Conservation (phyloP, 2,329 filamentous ascomycete species). For the Ascocoryne sarcoides region DNA sequence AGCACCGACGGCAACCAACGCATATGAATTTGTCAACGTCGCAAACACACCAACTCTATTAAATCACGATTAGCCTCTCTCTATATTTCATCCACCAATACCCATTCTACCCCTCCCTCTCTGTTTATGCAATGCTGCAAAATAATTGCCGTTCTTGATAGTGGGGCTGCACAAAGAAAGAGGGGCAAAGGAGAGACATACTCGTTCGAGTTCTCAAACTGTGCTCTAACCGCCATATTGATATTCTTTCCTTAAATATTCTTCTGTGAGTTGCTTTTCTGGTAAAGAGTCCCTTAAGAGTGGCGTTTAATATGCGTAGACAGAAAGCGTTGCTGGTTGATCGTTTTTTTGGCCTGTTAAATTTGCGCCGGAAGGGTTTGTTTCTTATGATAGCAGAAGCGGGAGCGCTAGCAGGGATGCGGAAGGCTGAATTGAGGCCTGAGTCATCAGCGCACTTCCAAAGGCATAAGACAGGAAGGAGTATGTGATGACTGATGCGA, state of each 20-base stretch:
- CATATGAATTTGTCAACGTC: slow-evolving; percentile 95
- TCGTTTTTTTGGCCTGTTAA: too few species aligned
- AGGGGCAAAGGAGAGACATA: slow-evolving; percentile 36
- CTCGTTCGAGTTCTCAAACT: slow-evolving; percentile 91
- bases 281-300: too few species aligned
- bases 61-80: slow-evolving; percentile 4
- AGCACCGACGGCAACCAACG: slow-evolving; percentile 85
- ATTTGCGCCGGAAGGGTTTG: too few species aligned
- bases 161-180: neutral
- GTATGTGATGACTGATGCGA: too few species aligned
- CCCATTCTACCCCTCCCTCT: neutral
- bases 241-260: neutral
- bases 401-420: too few species aligned
- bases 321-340: too few species aligned
- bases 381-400: too few species aligned
- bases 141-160: neutral
- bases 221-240: slow-evolving; percentile 58
- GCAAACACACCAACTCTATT: slow-evolving; percentile 88
- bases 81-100: neutral
- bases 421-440: too few species aligned
- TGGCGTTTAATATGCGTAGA: too few species aligned
- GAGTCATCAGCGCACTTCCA: too few species aligned
- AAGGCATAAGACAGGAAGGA: too few species aligned
- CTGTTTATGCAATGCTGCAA: neutral
- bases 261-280: slow-evolving; percentile 3